Base-by-base conservation (phyloP, 306 rosid species). In the Trifolium subterraneum region DNA sequence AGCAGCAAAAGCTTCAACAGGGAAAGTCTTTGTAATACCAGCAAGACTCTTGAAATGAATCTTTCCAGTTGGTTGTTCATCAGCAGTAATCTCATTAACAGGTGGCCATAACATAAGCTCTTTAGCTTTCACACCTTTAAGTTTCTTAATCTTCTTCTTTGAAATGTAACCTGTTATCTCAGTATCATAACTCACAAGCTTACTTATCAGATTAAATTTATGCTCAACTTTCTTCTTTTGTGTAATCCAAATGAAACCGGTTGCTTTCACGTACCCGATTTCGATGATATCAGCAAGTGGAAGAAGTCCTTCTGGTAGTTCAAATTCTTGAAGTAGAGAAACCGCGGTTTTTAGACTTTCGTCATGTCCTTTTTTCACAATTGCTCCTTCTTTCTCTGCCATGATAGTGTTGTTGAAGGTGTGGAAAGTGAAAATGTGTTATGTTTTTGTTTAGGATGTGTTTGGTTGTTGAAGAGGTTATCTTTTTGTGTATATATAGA, bases 61-160 rank as follows among this genome's bases (percentile, higher is more conserved):
- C 78, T 93, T 91, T 20, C 97, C 90, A 0, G 90, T 81, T 1
- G 93, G 78, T 0, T 72, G 73, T 7, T 84, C 91, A 27, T 85
- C 91, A 7, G 76, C 83, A 3, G 60, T 71, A 48, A 93, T 91
- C 80, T 93, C 98, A 44, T 88, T 89, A 73, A 93, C 97, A 0
- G 98, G 98, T 0, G 98, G 97, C 98, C 98, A 93, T 0, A 93
- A 77, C 92, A 93, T 84, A 12, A 93, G 89, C 79, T 93, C 98
- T 76, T 91, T 93, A 2, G 97, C 98, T 75, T 91, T 91, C 73
- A 93, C 93, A 13, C 98, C 97, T 76, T 91, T 88, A 27, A 91
- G 90, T 79, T 89, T 89, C 91, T 88, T 89, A 41, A 89, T 93
- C 76, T 70, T 86, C 61, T 86, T 84, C 85, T 91, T 86, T 6